Evolutionary conservation across 225 moss, liverwort and hornwort genomes (phyloP).

Genomic region (Neckera pumila): DNA sequence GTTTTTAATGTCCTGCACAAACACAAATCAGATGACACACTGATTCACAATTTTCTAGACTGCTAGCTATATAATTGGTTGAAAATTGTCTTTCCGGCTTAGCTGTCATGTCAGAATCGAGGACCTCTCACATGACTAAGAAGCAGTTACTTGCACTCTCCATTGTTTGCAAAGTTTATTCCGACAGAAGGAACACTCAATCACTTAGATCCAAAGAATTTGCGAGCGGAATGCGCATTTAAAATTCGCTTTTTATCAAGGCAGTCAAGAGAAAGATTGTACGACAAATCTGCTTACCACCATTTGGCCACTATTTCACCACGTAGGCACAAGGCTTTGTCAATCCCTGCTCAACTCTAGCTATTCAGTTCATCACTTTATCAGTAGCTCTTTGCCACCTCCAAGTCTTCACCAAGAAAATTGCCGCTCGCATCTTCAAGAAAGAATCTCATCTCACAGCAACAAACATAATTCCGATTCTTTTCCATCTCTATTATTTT

Average conservation of each 20-base stretch:
- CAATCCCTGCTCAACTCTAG: neutral
- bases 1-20: slow-evolving; percentile 41
- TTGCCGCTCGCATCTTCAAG: neutral
- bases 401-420: neutral
- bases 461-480: neutral
- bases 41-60: neutral
- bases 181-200: neutral
- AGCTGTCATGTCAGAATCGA: neutral
- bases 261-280: neutral
- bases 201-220: neutral
- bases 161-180: neutral
- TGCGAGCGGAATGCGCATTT: neutral
- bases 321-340: neutral
- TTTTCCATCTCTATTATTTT: neutral
- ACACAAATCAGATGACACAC: neutral
- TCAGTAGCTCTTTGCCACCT: neutral
- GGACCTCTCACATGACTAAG: neutral
- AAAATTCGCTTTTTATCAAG: neutral
- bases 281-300: neutral
- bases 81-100: neutral
- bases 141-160: neutral
- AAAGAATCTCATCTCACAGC: neutral
- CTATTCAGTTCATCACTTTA: neutral
- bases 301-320: neutral
- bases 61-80: neutral